A percentile compares a stretch with the other conserved stretches of the same genome.
Evolutionary conservation across 257 asterid genomes (phyloP).

Genomic region (Handroanthus guayacan): DNA sequence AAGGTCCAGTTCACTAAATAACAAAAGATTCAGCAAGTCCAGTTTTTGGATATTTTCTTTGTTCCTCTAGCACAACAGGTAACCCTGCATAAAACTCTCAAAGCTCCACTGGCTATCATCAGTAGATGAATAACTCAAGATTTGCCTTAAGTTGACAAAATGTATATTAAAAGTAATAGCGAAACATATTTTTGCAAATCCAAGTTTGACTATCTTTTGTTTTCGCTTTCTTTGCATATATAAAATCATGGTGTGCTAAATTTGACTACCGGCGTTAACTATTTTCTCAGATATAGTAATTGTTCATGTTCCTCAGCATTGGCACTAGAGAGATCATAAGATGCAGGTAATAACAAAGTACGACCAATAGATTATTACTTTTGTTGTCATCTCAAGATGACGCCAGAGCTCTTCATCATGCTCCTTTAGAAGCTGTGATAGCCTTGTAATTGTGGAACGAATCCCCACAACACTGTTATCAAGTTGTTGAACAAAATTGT

Average conservation of each 20-base stretch:
- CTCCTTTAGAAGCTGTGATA: conserved; percentile 88
- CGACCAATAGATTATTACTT: conserved; percentile 51
- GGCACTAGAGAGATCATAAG: conserved; percentile 22
- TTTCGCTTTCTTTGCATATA: neutral
- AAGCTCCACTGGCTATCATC: neutral
- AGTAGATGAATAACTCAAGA: neutral
- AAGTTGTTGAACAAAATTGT: conserved; percentile 94
- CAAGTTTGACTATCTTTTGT: neutral
- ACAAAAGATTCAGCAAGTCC: conserved; percentile 21
- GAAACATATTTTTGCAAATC: conserved; percentile 5
- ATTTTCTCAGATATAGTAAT: conserved; percentile 14
- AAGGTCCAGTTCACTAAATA: conserved; percentile 10
- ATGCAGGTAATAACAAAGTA: conserved; percentile 14
- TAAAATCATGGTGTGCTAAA: neutral
- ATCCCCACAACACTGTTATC: conserved; percentile 98
- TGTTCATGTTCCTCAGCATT: conserved; percentile 13
- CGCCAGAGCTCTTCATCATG: conserved; percentile 99
- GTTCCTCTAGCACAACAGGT: conserved; percentile 8
- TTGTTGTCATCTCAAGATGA: conserved; percentile 95
- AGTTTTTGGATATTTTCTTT: conserved; percentile 6
- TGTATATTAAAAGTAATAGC: neutral
- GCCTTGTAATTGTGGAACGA: conserved; percentile 83
- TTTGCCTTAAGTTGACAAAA: neutral
- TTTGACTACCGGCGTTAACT: neutral
- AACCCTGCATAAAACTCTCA: conserved; percentile 1